Evolutionary conservation across 345 rosid genomes (phyloP), one percentile per base, ranked within the genome.

Genomic region (Eucalyptus dawsonii): DNA sequence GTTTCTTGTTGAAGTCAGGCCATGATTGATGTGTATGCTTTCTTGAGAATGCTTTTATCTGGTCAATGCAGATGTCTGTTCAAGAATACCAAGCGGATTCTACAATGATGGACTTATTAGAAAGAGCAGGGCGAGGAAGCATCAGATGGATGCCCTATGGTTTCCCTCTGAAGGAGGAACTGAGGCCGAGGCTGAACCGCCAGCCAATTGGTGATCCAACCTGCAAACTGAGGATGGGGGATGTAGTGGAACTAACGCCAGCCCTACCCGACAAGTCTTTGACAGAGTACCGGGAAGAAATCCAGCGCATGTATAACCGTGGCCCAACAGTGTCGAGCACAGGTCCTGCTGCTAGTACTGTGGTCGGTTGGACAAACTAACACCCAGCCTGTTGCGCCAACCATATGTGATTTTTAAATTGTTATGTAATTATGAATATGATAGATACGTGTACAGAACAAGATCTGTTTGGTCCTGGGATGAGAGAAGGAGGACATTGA

Each of bases 201-300:
- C 89, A 90, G 90, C 97, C 96, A 6, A 93, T 96, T 37, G 89
- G 92, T 16, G 97, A 98, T 91, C 93, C 95, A 9, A 89, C 94
- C 25, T 93, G 95, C 94, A 91, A 93, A 91, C 92, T 98, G 92
- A 94, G 93, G 93, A 98, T 98, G 98, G 99, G 99, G 54, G 99
- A 98, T 88, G 97, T 98, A 91, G 99, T 98, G 88, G 99, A 98
- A 93, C 92, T 98, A 80, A 95, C 97, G 67, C 99, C 98, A 45
- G 94, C 96, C 44, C 93, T 97, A 56, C 95, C 99, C 11, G 92
- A 94, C 91, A 94, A 97, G 93, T 97, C 97, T 42, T 93, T 98
- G 91, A 94, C 93, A 22, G 98, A 95, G 85, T 98, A 95, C 95
- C 93, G 99, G 92, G 98, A 97, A 91, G 98, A 97, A 94, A 95